These are phyloP conservation scores for Choiromyces venosus DNA, from an alignment of 495 filamentous ascomycete species.

Conservation along the genomic window DNA sequence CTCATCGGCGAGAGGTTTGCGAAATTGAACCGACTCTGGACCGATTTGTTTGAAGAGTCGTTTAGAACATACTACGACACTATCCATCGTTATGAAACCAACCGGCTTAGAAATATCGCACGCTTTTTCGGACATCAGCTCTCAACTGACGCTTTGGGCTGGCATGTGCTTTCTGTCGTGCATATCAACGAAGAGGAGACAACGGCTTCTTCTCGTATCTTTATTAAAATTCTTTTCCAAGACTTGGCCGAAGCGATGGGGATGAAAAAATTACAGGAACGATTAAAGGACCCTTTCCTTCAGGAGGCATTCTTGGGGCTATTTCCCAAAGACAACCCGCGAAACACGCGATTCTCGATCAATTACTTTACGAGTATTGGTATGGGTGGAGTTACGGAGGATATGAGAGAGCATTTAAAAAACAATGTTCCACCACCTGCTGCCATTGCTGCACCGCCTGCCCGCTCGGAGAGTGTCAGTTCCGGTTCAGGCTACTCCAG, in stretches of 20 bases:
- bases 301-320: constrained; percentile 75
- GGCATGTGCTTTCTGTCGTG: constrained; percentile 79
- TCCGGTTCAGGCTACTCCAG: constrained; percentile 63
- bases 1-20: constrained; percentile 90
- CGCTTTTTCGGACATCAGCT: constrained; percentile 91
- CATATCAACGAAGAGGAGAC: constrained; percentile 96
- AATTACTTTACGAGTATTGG: constrained; percentile 98
- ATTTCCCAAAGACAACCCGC: constrained; percentile 82
- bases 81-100: constrained; percentile 94
- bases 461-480: constrained; percentile 53
- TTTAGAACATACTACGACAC: constrained; percentile 95
- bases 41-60: constrained; percentile 76
- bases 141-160: constrained; percentile 78
- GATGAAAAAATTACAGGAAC: constrained; percentile 66
- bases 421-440: constrained; percentile 64
- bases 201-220: constrained; percentile 89
- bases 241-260: constrained; percentile 83
- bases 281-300: constrained; percentile 69
- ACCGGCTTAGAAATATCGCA: constrained; percentile 86
- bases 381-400: constrained; percentile 88
- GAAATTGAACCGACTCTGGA: constrained; percentile 92
- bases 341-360: constrained; percentile 92
- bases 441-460: constrained; percentile 59
- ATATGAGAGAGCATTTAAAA: constrained; percentile 84
- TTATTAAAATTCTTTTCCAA: constrained; percentile 96